Evolutionary conservation across 495 filamentous ascomycete species (phyloP).

Genomic region (Hypoxylon fuscum): DNA sequence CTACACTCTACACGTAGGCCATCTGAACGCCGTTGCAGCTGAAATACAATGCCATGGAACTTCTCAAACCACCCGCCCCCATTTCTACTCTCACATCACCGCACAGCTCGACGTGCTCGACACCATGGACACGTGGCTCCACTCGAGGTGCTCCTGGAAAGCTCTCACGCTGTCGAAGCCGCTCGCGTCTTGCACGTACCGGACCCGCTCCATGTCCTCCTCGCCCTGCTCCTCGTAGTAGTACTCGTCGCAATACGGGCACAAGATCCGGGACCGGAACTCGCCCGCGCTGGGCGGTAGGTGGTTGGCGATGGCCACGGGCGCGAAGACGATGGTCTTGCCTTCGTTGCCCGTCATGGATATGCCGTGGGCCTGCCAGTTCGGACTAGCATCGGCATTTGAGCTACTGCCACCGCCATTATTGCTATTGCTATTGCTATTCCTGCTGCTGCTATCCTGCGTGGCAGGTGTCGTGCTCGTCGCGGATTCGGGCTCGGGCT

Average conservation of each 20-base stretch:
- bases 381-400: background rate
- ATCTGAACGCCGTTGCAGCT: conserved; percentile 6
- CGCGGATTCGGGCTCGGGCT: conserved; percentile 11
- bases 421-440: background rate
- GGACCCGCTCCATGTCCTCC: conserved; percentile 50
- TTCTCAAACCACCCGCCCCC: background rate
- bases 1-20: too few species aligned
- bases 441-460: conserved; percentile 1
- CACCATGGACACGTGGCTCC: conserved; percentile 53
- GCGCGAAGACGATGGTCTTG: conserved; percentile 58
- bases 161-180: conserved; percentile 51
- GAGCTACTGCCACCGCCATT: background rate
- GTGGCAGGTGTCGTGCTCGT: conserved; percentile 14
- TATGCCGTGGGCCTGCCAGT: conserved; percentile 37
- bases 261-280: conserved; percentile 53
- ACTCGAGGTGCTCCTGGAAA: conserved; percentile 58
- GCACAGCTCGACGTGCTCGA: conserved; percentile 38
- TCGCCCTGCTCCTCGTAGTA: conserved; percentile 57
- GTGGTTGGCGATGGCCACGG: conserved; percentile 60
- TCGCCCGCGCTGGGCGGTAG: conserved; percentile 51
- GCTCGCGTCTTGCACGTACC: conserved; percentile 52
- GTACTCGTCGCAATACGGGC: conserved; percentile 59
- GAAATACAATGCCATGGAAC: too few species aligned
- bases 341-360: conserved; percentile 39
- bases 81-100: conserved; percentile 49